These are phyloP conservation scores for Sphagnum contortum DNA, from an alignment of 225 moss, liverwort and hornwort species.

Conservation along the genomic window DNA sequence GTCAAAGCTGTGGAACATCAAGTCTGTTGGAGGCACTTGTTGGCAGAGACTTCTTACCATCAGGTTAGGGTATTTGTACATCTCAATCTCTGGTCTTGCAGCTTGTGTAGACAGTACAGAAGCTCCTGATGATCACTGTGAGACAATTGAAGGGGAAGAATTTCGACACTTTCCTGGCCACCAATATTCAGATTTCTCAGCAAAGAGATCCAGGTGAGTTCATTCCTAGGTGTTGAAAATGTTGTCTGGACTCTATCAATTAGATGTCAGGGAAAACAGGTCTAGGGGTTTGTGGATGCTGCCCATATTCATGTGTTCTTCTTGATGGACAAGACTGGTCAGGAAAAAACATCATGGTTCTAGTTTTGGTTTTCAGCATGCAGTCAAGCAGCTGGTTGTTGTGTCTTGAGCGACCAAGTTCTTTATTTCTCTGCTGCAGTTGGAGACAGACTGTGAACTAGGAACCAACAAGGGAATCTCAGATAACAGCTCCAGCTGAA, in stretches of 20 bases:
- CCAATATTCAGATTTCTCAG: constrained; percentile 80
- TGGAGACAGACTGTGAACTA: constrained; percentile 93
- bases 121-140: constrained; percentile 75
- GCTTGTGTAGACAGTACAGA: constrained; percentile 87
- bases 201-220: constrained; percentile 87
- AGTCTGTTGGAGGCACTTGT: constrained; percentile 97
- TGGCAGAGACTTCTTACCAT: constrained; percentile 92
- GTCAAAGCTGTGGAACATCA: constrained; percentile 96
- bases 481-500: constrained; percentile 95
- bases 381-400: no score
- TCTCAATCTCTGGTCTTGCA: constrained; percentile 86
- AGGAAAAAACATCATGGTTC: no score
- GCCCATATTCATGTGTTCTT: no score
- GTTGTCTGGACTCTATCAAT: no score
- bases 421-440: constrained; percentile 38
- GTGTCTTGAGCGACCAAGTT: no score
- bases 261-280: no score
- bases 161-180: constrained; percentile 95
- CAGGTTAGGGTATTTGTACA: constrained; percentile 94
- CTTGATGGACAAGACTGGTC: no score
- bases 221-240: no score
- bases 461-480: constrained; percentile 96
- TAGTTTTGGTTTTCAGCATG: no score
- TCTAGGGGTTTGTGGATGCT: no score
- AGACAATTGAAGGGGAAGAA: constrained; percentile 95